Evolutionary conservation across 257 asterid species (phyloP).

Genomic region (Echites panduratus): DNA sequence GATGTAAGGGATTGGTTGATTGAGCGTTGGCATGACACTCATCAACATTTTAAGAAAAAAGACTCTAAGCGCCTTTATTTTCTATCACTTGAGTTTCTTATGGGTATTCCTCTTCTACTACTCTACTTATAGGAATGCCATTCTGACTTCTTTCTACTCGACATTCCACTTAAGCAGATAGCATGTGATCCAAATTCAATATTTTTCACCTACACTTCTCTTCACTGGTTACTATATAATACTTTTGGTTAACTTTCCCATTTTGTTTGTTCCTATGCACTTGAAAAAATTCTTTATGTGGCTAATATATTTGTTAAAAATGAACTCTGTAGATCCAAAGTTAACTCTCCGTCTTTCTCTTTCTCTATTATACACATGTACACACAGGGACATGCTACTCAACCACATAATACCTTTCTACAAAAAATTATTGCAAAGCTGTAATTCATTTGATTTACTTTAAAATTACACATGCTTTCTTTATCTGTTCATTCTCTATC

Average conservation of each 20-base stretch:
- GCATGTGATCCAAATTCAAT: background rate
- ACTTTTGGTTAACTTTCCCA: background rate
- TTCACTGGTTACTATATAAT: constrained; percentile 3
- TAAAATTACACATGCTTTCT: background rate
- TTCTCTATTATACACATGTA: background rate
- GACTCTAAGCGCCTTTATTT: constrained; percentile 51
- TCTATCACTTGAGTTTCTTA: constrained; percentile 50
- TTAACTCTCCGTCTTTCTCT: background rate
- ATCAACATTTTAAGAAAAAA: constrained; percentile 37
- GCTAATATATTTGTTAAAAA: background rate
- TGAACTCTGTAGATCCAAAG: background rate
- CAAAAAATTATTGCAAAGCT: background rate
- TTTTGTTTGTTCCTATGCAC: background rate
- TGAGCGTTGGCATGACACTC: constrained; percentile 57
- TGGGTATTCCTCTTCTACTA: constrained; percentile 32
- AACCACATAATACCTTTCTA: background rate
- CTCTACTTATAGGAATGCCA: background rate
- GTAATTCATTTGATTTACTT: background rate
- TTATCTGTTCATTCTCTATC: constrained; percentile 43
- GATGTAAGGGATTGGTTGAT: constrained; percentile 46
- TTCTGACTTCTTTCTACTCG: constrained; percentile 9
- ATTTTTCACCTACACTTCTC: background rate
- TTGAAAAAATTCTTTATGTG: background rate
- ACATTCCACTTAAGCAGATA: background rate
- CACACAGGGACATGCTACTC: background rate